A percentile compares a stretch with the other conserved stretches of the same genome.
phyloP scores from a whole-genome alignment of 805 yeast genomes.

The Saccharomycopsis javanensis region DNA sequence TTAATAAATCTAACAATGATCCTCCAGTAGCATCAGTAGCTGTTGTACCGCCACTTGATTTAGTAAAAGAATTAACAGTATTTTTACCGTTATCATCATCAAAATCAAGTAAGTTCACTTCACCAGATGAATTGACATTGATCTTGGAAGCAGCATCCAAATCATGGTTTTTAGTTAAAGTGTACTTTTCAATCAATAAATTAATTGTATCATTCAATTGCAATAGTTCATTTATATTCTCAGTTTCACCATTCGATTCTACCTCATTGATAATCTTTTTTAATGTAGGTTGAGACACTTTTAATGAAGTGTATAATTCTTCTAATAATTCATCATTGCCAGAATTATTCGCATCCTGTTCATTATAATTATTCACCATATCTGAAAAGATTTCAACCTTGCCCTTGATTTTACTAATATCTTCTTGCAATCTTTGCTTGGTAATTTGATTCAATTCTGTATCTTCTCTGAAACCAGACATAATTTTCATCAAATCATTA shows the following conservation, averaged over 20 bases:
- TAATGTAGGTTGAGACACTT: conserved; percentile 78
- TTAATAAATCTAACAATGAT: conserved; percentile 57
- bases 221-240: conserved; percentile 53
- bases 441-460: conserved; percentile 52
- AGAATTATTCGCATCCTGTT: conserved; percentile 28
- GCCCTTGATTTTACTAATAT: conserved; percentile 70
- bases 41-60: conserved; percentile 21
- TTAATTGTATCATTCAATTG: conserved; percentile 69
- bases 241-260: conserved; percentile 43
- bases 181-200: conserved; percentile 56
- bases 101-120: conserved; percentile 61
- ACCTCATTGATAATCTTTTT: conserved; percentile 79
- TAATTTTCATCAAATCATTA: conserved; percentile 89
- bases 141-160: conserved; percentile 40
- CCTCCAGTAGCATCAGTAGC: conserved; percentile 31
- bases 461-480: conserved; percentile 96
- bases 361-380: conserved; percentile 38
- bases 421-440: conserved; percentile 71
- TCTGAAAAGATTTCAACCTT: conserved; percentile 83
- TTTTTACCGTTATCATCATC: conserved; percentile 40
- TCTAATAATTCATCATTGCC: conserved; percentile 57
- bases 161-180: conserved; percentile 56
- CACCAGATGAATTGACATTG: conserved; percentile 32
- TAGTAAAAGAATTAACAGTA: conserved; percentile 20
- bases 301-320: conserved; percentile 71